Evolutionary conservation across 805 yeast genomes (phyloP), one percentile per base, ranked within the genome.

Genomic region (Myxozyma neotropica): DNA sequence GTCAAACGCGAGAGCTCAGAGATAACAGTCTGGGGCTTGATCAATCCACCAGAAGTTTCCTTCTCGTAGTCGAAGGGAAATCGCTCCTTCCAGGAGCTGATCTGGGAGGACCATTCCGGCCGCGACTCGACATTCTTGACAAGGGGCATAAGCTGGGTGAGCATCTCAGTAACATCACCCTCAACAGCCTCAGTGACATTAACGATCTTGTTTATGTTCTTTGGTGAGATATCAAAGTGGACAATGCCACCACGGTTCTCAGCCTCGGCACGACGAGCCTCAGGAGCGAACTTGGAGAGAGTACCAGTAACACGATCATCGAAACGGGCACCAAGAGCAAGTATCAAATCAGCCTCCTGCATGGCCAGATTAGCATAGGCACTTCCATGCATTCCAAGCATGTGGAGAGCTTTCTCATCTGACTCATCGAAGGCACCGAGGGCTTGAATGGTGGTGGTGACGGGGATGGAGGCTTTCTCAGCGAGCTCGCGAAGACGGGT

Each of bases 311-410:
- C 99, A 80, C 99, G 92, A 79, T 94, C 99, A 77, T 94, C 99
- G 71, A 94, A 94, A 74, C 99, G 84, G 38, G 98, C 96, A 73
- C 99, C 99, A 45, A 94, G 80, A 17, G 98, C 98, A 64, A 94
- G 77, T 72, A 94, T 89, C 69, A 92, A 78, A 76, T 94, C 99
- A 42, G 98, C 96, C 60, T 84, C 80, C 79, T 94, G 99, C 68
- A 94, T 87, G 54, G 98, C 95, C 71, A 88, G 74, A 80, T 94
- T 94, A 68, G 99, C 99, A 69, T 91, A 90, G 52, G 91, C 97
- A 62, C 86, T 82, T 66, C 99, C 99, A 76, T 94, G 99, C 99
- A 94, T 94, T 70, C 99, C 99, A 67, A 94, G 82, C 95, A 94
- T 90, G 75, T 93, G 97, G 67, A 94, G 77, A 26, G 97, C 87